phyloP scores from a whole-genome alignment of 1,284 basidiomycete genomes.

The Tylopilus orsonianus region DNA sequence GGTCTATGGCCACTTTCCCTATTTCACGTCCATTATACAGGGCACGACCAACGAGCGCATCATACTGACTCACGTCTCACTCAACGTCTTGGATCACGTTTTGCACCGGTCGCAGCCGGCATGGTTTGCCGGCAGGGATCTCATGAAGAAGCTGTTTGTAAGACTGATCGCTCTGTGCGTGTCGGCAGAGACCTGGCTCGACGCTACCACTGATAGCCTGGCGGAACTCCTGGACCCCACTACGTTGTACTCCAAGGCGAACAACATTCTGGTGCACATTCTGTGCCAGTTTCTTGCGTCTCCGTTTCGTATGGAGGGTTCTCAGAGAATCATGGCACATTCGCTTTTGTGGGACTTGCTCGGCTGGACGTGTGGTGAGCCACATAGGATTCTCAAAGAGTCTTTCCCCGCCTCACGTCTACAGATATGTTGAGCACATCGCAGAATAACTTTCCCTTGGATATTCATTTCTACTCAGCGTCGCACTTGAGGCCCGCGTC shows the following conservation, averaged over 20 bases:
- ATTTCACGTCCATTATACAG: conserved; percentile 39
- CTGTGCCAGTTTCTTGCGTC: conserved; percentile 42
- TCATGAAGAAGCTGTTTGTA: conserved; percentile 49
- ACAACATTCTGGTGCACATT: conserved; percentile 36
- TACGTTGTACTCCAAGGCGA: conserved; percentile 39
- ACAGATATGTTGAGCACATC: conserved; percentile 39
- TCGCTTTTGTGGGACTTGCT: conserved; percentile 47
- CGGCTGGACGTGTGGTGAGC: conserved; percentile 44
- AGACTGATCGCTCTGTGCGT: conserved; percentile 53
- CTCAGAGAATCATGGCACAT: conserved; percentile 44
- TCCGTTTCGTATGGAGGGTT: conserved; percentile 34
- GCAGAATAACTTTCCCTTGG: conserved; percentile 35
- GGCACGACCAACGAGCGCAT: conserved; percentile 63
- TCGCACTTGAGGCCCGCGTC: conserved; percentile 23
- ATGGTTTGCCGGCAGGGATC: conserved; percentile 43
- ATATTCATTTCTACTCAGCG: conserved; percentile 31
- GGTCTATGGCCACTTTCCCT: conserved; percentile 50
- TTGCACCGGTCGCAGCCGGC: conserved; percentile 50
- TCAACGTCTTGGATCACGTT: conserved; percentile 53
- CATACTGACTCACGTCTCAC: conserved; percentile 49
- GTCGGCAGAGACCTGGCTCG: conserved; percentile 58
- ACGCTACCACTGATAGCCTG: conserved; percentile 38
- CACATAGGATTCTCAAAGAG: not conserved
- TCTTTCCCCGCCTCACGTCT: conserved; percentile 5
- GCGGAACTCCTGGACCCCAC: conserved; percentile 41